Base-by-base conservation (phyloP, 1,284 basidiomycete species). In the Calocybe gambosa region DNA sequence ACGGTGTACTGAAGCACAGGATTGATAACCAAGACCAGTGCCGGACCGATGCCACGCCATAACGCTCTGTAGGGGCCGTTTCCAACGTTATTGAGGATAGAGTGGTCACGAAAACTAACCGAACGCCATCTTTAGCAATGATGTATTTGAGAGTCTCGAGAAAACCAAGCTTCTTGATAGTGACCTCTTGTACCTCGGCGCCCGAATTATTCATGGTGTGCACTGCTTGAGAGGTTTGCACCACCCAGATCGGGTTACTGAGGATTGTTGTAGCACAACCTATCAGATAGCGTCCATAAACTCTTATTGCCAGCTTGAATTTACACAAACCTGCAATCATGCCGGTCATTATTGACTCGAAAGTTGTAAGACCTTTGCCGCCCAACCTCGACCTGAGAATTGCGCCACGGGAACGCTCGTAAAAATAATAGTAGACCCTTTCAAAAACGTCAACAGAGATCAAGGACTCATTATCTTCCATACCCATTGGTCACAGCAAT, bases 41-140 rank as follows among this genome's bases (percentile, higher is more conserved):
- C 94, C 2, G 96, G 94, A 0, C 93, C 93, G 34, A 99, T 79
- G n/a, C 96, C 96, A 44, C 93, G 78, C 88, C 90, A 98, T 60
- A 99, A 88, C 0, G 86, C 94, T 16, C 74, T 72, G 29, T 31
- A 28, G 2, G 42, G 23, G 45, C 2, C 38, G 41, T 19, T 15
- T 43, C 38, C 25, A 37, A 20, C 21, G n/a, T 45, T 26, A 36
- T 38, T 8, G 5, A 18, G 37, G 16, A 25, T 34, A 18, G 39
- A 29, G 10, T 21, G 25, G 26, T 8, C 42, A 4, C 26, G 8
- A 19, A 37, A 33, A 51, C 63, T 49, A 50, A 71, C 71, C 64
- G 64, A 16, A 82, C 56, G 9, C 95, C 95, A 59, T 87, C 89
- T 53, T 85, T 84, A 43, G 78, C 74, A 35, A 93, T 57, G 51